phyloP scores from a whole-genome alignment of 805 yeast species.

The Starmerella sirachaensis region DNA sequence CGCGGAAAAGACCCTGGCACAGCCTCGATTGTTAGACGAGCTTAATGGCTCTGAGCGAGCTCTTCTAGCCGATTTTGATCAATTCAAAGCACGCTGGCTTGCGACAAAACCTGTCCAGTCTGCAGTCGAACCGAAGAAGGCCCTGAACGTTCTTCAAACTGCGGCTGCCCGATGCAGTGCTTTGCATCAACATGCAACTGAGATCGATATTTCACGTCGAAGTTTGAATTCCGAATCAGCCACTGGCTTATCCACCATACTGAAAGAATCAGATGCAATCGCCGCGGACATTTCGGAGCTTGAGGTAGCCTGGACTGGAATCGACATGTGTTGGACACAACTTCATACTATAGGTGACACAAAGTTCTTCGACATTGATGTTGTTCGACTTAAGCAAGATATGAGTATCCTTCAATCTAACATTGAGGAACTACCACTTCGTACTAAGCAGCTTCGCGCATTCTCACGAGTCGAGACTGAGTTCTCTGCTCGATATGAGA shows the following conservation, averaged over 20 bases:
- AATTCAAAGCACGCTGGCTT: constrained; percentile 4
- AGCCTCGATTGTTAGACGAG: constrained; percentile 32
- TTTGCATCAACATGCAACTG: no score
- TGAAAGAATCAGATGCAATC: not conserved
- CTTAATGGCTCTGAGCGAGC: constrained; percentile 6
- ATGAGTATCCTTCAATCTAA: not conserved
- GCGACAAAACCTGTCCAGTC: constrained; percentile 12
- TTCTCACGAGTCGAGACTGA: not conserved
- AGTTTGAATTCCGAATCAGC: no score
- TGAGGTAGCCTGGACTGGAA: constrained; percentile 2
- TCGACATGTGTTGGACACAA: not conserved
- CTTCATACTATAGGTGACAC: not conserved
- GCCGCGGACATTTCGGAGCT: not conserved
- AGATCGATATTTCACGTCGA: no score
- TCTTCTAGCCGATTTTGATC: not conserved
- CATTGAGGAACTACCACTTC: constrained; percentile 1
- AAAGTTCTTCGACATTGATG: not conserved
- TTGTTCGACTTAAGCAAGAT: not conserved
- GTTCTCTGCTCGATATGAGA: not conserved
- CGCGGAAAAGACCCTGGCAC: not conserved
- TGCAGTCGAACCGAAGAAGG: constrained; percentile 6
- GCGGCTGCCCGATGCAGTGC: no score
- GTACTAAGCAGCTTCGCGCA: constrained; percentile 1
- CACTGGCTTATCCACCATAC: not conserved
- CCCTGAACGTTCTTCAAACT: constrained; percentile 4